Conservation (phyloP, 2,329 filamentous ascomycete species). For the Tympanopsis confertula region DNA sequence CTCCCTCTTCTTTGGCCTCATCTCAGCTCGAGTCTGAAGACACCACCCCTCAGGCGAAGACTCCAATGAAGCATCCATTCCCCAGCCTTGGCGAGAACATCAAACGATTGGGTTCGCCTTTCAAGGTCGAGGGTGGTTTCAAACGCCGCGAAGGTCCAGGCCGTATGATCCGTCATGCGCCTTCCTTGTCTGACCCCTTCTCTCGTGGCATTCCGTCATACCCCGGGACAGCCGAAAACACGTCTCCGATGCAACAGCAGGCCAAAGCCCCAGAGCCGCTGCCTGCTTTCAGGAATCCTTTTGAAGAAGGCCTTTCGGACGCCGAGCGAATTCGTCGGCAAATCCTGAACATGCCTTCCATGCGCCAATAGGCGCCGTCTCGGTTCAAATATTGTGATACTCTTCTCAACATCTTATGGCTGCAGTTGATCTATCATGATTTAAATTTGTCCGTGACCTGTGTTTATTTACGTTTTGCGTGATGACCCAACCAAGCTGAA, state of each 20-base stretch:
- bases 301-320: slow-evolving; percentile 20
- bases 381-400: too few relatives aligned
- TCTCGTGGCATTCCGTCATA: neutral
- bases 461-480: too few relatives aligned
- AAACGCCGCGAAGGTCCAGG: neutral
- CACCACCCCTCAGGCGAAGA: neutral
- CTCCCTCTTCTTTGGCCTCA: neutral
- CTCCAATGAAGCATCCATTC: neutral
- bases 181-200: neutral
- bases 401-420: too few relatives aligned
- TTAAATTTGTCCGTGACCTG: too few relatives aligned
- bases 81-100: slow-evolving; percentile 21
- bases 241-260: too few relatives aligned
- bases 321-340: slow-evolving; percentile 23
- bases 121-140: slow-evolving; percentile 19
- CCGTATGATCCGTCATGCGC: neutral
- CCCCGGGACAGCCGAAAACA: too few relatives aligned
- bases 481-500: too few relatives aligned
- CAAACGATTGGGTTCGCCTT: slow-evolving; percentile 32
- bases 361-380: slow-evolving; percentile 13
- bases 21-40: too few relatives aligned
- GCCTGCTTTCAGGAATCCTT: too few relatives aligned
- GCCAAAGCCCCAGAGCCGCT: too few relatives aligned
- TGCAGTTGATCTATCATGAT: too few relatives aligned
- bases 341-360: slow-evolving; percentile 20